A percentile compares a stretch with the other conserved stretches of the same genome.
phyloP scores from a whole-genome alignment of 169 alveolate genomes.

The Plasmodium coatneyi region DNA sequence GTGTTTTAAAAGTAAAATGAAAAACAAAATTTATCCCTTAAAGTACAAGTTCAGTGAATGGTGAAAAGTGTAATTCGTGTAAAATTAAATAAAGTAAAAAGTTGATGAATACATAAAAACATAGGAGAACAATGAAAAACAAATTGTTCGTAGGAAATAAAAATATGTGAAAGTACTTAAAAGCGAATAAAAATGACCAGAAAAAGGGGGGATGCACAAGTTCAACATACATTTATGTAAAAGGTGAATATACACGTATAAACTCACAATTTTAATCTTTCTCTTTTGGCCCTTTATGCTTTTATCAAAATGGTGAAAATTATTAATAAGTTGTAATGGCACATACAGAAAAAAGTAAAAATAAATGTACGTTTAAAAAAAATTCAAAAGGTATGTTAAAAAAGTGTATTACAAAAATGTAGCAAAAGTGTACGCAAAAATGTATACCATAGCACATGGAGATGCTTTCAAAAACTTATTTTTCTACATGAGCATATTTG shows the following conservation, averaged over 20 bases:
- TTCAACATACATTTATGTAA: slow-evolving; percentile 29
- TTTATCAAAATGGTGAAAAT: not conserved
- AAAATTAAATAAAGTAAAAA: not conserved
- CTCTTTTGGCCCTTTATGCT: not conserved
- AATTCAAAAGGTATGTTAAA: not conserved
- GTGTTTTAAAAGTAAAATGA: slow-evolving; percentile 2
- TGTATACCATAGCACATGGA: not conserved
- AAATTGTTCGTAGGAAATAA: slow-evolving; percentile 14
- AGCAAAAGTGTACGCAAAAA: not conserved
- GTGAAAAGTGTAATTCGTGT: slow-evolving; percentile 2
- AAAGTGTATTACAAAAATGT: not conserved
- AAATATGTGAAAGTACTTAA: slow-evolving; percentile 11
- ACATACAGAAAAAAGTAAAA: not conserved
- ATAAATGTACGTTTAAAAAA: not conserved
- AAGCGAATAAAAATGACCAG: slow-evolving; percentile 31
- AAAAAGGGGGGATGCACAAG: not conserved
- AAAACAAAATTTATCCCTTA: slow-evolving; percentile 21
- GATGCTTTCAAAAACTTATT: not conserved
- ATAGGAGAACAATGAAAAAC: slow-evolving; percentile 2
- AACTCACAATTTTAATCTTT: not conserved
- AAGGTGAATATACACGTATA: slow-evolving; percentile 6
- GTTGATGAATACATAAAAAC: slow-evolving; percentile 4
- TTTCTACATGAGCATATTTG: not conserved
- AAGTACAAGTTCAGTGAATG: slow-evolving; percentile 16
- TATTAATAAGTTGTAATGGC: not conserved